Base-by-base conservation (phyloP, 2,329 filamentous ascomycete species). In the Coniella lustricola region DNA sequence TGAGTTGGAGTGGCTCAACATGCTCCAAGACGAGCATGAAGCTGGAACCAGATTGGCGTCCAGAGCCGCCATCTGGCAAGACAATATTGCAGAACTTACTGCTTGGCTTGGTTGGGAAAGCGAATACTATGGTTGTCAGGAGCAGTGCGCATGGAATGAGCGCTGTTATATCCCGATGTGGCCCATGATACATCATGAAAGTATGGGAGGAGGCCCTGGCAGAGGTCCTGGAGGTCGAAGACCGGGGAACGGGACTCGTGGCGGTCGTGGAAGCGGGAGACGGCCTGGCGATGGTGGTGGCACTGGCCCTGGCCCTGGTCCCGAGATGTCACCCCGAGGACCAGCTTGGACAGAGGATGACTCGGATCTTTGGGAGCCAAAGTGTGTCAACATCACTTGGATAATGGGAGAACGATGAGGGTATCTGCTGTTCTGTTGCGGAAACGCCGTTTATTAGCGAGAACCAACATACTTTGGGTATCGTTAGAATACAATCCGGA, bases 101-200 rank as follows among this genome's bases (percentile, higher is more conserved):
- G 71, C 73, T 1, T 76, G 73, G 72, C 61, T 75, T 1, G 73
- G 72, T 4, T 76, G 73, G 73, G 69, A 67, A 32, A 69, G 69
- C 22, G 67, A 73, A 57, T 73, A 68, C 57, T 60, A 64, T 1
- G 59, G 62, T 8, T 75, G 72, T 50, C 53, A 63, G 3, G 56
- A 63, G 25, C 62, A 63, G 35, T 75, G 72, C 49, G 66, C 53
- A 3, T 65, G 62, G 57, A 65, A 70, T 48, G 68, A 74, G 55
- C 62, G 66, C 12, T 75, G 73, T 54, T 74, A 66, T 50, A 72
- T 76, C 34, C 72, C 73, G 1, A 76, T 75, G 67, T 76, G 72
- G 73, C 73, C 73, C 2, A 52, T 72, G 51, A 51, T 62, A 39
- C 51, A 29, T 31, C 52, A 43, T 3, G 38, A 44, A 36, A 29